Evolutionary conservation across 2,329 filamentous ascomycete genomes (phyloP), one percentile per base, ranked within the genome.

Genomic region (Fusarium sp.): DNA sequence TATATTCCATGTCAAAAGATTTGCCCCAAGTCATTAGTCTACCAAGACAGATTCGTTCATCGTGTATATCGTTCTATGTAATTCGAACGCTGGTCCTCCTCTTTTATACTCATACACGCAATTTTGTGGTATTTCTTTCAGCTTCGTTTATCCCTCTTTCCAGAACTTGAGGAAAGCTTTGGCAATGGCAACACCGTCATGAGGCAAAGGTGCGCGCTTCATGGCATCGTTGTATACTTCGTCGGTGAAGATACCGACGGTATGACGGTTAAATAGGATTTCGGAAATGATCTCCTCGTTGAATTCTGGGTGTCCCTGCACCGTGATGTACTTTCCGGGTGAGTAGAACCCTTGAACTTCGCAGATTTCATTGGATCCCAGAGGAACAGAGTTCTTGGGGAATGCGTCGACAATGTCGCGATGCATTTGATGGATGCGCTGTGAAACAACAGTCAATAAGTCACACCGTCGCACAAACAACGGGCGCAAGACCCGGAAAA

Each of bases 111-210:
- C 33, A 40, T 15, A 8, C 6, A 57, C 26, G 45, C 23, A 12
- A 34, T n/a, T 16, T 36, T 28, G 15, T 4, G 31, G 26, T 23
- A n/a, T 3, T 18, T 10, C 31, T 13, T 23, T 36, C 3, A 13
- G 8, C 5, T 28, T 42, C 16, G 20, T 36, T 26, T 40, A 77
- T 15, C 73, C 84, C 70, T 93, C 89, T 47, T 88, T 80, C 73
- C 97, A 78, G 72, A 98, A 97, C 44, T 85, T 87, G 74, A 97
- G 77, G 77, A 97, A 97, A 0, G 88, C 90, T 67, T 85, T 83
- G 1, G 89, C 91, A 55, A 97, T 89, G 4, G 83, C 80, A n/a
- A 96, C 83, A 2, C 95, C 94, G 77, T 97, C 94, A 68, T 97
- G 93, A 56, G 87, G 83, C 34, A 88, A 83, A 10, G 81, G 82